phyloP scores from a whole-genome alignment of 768 basidiomycete species.

The Serendipita sp. region DNA sequence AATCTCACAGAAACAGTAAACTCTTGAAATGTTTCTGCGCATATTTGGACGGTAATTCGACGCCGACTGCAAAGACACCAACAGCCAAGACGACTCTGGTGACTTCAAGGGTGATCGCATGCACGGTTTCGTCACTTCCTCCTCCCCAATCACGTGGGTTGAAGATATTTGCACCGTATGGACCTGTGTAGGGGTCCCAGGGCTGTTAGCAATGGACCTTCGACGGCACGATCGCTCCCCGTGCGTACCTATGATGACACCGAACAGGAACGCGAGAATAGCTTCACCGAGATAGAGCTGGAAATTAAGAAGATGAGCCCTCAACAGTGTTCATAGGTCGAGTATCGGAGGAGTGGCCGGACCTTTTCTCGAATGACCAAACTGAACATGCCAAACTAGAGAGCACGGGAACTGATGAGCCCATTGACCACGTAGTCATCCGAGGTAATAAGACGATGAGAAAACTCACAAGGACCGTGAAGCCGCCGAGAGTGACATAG shows the following conservation, averaged over 20 bases:
- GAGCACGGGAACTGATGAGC: neutral
- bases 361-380: constrained; percentile 80
- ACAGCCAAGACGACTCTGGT: constrained; percentile 89
- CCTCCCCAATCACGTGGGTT: constrained; percentile 64
- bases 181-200: constrained; percentile 29
- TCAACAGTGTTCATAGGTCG: neutral
- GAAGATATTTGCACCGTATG: constrained; percentile 68
- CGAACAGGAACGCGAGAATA: constrained; percentile 86
- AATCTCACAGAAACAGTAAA: constrained; percentile 64
- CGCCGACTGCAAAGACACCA: constrained; percentile 95
- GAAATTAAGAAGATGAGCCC: neutral
- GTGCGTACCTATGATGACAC: constrained; percentile 63
- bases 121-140: constrained; percentile 27
- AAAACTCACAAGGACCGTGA: constrained; percentile 6
- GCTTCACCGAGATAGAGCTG: constrained; percentile 92
- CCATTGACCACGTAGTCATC: neutral
- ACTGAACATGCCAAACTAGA: constrained; percentile 88
- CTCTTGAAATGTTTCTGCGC: constrained; percentile 89
- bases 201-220: constrained; percentile 22
- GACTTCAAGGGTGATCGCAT: constrained; percentile 78
- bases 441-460: neutral
- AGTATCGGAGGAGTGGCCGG: constrained; percentile 11
- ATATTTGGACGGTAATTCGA: constrained; percentile 93
- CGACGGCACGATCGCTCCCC: constrained; percentile 22
- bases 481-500: neutral